A percentile compares a stretch with the other conserved stretches of the same genome.
Conservation (phyloP, 2,329 filamentous ascomycete genomes). For the Chalaropsis ovoidea region DNA sequence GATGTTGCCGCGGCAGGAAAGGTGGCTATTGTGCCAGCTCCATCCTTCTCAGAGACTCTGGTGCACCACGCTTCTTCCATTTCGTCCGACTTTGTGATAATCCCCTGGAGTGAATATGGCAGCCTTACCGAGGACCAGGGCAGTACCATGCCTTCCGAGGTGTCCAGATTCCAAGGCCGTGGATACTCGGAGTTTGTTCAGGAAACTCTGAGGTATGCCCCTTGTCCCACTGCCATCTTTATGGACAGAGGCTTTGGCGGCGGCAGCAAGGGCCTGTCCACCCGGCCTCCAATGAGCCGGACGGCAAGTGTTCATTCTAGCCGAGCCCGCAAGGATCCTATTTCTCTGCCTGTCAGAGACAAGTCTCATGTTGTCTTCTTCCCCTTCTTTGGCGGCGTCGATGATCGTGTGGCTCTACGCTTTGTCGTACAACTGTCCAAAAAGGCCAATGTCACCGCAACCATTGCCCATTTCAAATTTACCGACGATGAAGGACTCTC, state of each 20-base stretch:
- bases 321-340: slow-evolving; percentile 45
- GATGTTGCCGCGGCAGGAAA: slow-evolving; percentile 74
- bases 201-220: slow-evolving; percentile 51
- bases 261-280: background rate
- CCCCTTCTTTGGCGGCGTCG: slow-evolving; percentile 73
- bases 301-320: slow-evolving; percentile 49
- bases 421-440: slow-evolving; percentile 76
- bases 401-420: slow-evolving; percentile 69
- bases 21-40: slow-evolving; percentile 67
- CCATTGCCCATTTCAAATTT: slow-evolving; percentile 46
- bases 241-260: slow-evolving; percentile 50
- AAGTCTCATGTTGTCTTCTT: slow-evolving; percentile 76
- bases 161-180: slow-evolving; percentile 22
- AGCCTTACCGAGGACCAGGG: slow-evolving; percentile 56
- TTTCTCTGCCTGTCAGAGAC: slow-evolving; percentile 49
- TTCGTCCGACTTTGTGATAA: slow-evolving; percentile 61
- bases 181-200: slow-evolving; percentile 66
- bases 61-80: slow-evolving; percentile 59
- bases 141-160: slow-evolving; percentile 18
- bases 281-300: slow-evolving; percentile 30
- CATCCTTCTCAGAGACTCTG: slow-evolving; percentile 69
- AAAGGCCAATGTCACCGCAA: slow-evolving; percentile 68
- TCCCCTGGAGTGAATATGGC: slow-evolving; percentile 84
- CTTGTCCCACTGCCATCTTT: slow-evolving; percentile 64
- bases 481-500: slow-evolving; percentile 25